A percentile compares a stretch with the other conserved stretches of the same genome.
Conservation (phyloP, 2,329 filamentous ascomycete genomes). For the Ramularia collo-cygni region DNA sequence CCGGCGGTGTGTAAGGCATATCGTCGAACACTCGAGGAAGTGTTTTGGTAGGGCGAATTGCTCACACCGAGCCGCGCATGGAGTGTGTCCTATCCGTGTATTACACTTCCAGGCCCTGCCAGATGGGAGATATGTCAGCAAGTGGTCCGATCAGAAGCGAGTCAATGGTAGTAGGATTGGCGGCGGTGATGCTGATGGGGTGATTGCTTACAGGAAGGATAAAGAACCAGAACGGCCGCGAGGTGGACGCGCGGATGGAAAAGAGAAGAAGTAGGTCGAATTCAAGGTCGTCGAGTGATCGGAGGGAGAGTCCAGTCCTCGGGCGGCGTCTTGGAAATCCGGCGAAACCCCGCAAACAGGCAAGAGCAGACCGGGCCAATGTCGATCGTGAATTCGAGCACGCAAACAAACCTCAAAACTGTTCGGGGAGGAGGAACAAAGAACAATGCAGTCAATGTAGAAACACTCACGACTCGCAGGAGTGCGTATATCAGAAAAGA, state of each 20-base stretch:
- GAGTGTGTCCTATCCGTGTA: constrained; percentile 28
- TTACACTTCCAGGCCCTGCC: constrained; percentile 18
- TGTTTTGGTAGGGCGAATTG: constrained; percentile 26
- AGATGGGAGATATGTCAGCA: constrained; percentile 9
- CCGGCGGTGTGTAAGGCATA: constrained; percentile 86
- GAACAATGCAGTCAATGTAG: too few relatives aligned
- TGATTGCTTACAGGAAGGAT: not conserved
- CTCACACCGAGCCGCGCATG: constrained; percentile 37
- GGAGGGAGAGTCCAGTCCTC: too few relatives aligned
- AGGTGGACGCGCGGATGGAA: not conserved
- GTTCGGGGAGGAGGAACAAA: too few relatives aligned
- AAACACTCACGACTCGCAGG: too few relatives aligned
- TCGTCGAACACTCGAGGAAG: constrained; percentile 27
- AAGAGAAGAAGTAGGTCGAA: not conserved
- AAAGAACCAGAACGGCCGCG: too few relatives aligned
- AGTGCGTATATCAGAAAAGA: too few relatives aligned
- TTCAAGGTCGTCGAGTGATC: too few relatives aligned
- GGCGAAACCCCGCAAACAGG: too few relatives aligned
- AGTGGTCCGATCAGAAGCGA: not conserved
- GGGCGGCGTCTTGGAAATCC: too few relatives aligned
- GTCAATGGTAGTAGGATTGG: not conserved
- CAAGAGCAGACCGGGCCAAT: too few relatives aligned
- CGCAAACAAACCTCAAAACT: too few relatives aligned
- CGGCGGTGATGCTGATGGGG: not conserved
- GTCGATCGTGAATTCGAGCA: too few relatives aligned